These are phyloP conservation scores for Corrigiola litoralis DNA, from an alignment of 179 eudicot genomes.

Conservation along the genomic window DNA sequence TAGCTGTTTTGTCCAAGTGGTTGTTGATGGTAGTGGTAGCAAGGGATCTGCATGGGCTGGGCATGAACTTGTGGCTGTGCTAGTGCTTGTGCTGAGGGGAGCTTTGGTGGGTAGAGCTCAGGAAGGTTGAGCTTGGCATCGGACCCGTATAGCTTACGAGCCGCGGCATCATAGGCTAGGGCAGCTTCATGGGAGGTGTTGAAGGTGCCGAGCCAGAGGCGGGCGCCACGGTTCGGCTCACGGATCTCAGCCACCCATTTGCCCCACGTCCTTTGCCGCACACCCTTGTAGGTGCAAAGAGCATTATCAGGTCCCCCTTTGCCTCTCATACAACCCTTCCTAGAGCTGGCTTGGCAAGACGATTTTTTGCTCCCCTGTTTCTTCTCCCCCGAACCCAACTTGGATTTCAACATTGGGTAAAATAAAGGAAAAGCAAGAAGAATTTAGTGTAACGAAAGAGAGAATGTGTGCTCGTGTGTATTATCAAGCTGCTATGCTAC, in stretches of 20 bases:
- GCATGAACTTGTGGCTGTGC: neutral
- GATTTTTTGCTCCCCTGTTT: slow-evolving; percentile 24
- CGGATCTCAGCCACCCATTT: slow-evolving; percentile 99
- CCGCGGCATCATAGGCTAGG: slow-evolving; percentile 79
- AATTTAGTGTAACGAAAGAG: neutral
- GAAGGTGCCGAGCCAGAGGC: slow-evolving; percentile 93
- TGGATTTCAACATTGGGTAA: slow-evolving; percentile 33
- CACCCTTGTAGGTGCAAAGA: slow-evolving; percentile 78
- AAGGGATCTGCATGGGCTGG: neutral
- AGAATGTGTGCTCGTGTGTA: slow-evolving; percentile 4
- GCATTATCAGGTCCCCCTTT: slow-evolving; percentile 97
- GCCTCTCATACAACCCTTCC: slow-evolving; percentile 93
- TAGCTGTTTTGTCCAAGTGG: slow-evolving; percentile 9
- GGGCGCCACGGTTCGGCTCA: slow-evolving; percentile 90
- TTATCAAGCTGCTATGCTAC: neutral
- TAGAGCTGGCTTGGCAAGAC: slow-evolving; percentile 43
- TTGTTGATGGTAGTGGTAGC: slow-evolving; percentile 10
- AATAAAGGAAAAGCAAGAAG: neutral
- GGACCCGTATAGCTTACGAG: slow-evolving; percentile 62
- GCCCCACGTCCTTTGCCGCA: slow-evolving; percentile 96
- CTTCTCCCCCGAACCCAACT: slow-evolving; percentile 16
- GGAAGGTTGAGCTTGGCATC: slow-evolving; percentile 82
- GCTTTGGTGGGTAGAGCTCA: slow-evolving; percentile 25
- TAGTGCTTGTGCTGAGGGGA: neutral
- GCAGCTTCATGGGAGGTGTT: slow-evolving; percentile 75